Base-by-base conservation (phyloP, 2,329 filamentous ascomycete species). In the Xylaria sp. region DNA sequence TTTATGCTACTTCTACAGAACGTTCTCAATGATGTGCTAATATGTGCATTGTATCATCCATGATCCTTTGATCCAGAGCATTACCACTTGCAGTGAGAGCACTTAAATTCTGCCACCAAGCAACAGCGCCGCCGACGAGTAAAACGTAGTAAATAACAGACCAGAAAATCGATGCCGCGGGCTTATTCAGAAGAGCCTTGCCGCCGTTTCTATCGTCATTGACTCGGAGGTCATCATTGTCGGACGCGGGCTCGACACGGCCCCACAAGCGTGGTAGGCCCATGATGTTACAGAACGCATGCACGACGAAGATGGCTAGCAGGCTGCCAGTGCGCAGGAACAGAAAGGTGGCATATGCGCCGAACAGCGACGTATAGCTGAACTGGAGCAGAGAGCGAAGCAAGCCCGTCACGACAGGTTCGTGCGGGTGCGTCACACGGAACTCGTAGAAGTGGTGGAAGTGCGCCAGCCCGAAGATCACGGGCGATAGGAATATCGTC, bases 371-470 rank as follows among this genome's bases (percentile, higher is more conserved):
- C 0, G 96, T 99, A 80, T 97, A 99, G 4, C 87, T 84, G 75
- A 99, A 91, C 78, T 98, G 96, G 72, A 98, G 86, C 11, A 94
- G 72, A 2, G 93, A 93, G 59, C 93, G 89, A 33, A 92, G 77
- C 6, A 96, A 76, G 6, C 91, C 89, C 1, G 88, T 84, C 0
- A 85, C 72, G 13, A 90, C 77, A 0, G 92, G 87, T 1, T 91
- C 89, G 70, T 88, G 84, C 9, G 93, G 93, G 74, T 97, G 89
- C 1, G 92, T 93, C 66, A 97, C 84, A 65, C 92, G 88, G 80
- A 97, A 97, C 81, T 98, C 96, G 83, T 97, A 97, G 79, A 97
- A 93, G 81, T 99, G 96, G 81, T 99, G 95, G 57, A 97, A 81
- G 81, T 99, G 96, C 7, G 96, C 94, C 53, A 97, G 89, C 60